Base-by-base conservation (phyloP, 176 grass and related monocot genomes). In the Oryza brachyantha region DNA sequence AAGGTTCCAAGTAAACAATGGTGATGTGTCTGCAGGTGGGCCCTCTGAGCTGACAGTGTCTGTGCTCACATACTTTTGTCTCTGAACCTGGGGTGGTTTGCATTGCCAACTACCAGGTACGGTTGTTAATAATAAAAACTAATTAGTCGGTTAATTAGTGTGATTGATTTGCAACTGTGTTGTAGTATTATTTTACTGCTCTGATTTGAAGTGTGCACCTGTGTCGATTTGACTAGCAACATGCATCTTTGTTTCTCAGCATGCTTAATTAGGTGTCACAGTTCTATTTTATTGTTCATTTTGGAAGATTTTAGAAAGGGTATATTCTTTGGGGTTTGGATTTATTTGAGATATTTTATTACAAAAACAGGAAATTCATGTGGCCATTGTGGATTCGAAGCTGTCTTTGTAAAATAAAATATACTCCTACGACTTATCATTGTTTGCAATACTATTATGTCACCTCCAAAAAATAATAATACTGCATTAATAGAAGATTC, bases 1-100 rank as follows among this genome's bases (percentile, higher is more conserved):
- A 32, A 79, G 52, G 50, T 84, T 74, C 69, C 86, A 69, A 64
- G 64, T 52, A 24, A 84, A 88, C 76, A 88, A 80, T 84, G 27
- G 69, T 61, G 62, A 42, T 14, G 42, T 84, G 70, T 61, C 74
- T 64, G 48, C 29, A 41, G 73, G 17, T 74, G 42, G 64, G 28
- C 40, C 48, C 19, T 60, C 12, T 64, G 21, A 35, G 55, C 28
- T 19, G 3, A 10, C 13, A 19, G 70, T 41, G 68, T 79, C 37
- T 41, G 46, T 52, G 48, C 8, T 1, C n/a, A 17, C 21, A 26
- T 54, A 26, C 45, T 63, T 36, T 29, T 52, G 19, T 52, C 48
- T 21, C 48, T 52, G 48, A 52, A 52, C 48, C 48, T 7, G 48
- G 52, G 24, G 52, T 57, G 52, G 52, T 24, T 57, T 22, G 4